These are phyloP conservation scores for Pseudonectria buxi DNA, from an alignment of 2,329 filamentous ascomycete species.

Conservation along the genomic window DNA sequence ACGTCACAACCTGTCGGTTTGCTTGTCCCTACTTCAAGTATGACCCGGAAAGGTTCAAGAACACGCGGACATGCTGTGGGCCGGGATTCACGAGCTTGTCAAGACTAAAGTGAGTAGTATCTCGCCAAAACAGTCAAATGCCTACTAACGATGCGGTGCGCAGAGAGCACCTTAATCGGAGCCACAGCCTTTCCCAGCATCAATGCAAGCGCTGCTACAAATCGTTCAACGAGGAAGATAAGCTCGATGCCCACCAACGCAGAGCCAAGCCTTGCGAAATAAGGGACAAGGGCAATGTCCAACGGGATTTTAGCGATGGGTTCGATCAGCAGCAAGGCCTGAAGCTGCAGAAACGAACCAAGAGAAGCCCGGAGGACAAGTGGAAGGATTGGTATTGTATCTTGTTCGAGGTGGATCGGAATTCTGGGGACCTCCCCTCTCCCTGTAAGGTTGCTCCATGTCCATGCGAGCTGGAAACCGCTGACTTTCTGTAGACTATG, in stretches of 20 bases:
- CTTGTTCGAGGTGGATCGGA: slow-evolving; percentile 11
- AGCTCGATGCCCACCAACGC: slow-evolving; percentile 17
- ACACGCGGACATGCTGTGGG: slow-evolving; percentile 16
- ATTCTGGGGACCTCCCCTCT: slow-evolving; percentile 13
- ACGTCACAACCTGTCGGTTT: slow-evolving; percentile 21
- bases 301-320: slow-evolving; percentile 12
- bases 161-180: slow-evolving; percentile 20
- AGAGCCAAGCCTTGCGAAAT: slow-evolving; percentile 10
- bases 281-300: slow-evolving; percentile 8
- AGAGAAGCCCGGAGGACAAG: slow-evolving; percentile 3
- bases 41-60: slow-evolving; percentile 21
- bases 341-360: slow-evolving; percentile 11
- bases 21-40: slow-evolving; percentile 33
- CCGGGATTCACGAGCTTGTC: slow-evolving; percentile 17
- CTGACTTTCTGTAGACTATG: too few relatives aligned
- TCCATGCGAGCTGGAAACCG: neutral
- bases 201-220: slow-evolving; percentile 16
- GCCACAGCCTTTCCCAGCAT: slow-evolving; percentile 12
- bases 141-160: neutral
- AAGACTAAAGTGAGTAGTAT: slow-evolving; percentile 18
- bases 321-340: slow-evolving; percentile 18
- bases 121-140: neutral
- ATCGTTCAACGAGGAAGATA: slow-evolving; percentile 12
- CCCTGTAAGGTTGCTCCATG: slow-evolving; percentile 14
- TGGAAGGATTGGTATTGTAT: slow-evolving; percentile 16